Evolutionary conservation across 164 flowering plant genomes (phyloP), one percentile per base, ranked within the genome.

Genomic region (Nymphaea colorata): DNA sequence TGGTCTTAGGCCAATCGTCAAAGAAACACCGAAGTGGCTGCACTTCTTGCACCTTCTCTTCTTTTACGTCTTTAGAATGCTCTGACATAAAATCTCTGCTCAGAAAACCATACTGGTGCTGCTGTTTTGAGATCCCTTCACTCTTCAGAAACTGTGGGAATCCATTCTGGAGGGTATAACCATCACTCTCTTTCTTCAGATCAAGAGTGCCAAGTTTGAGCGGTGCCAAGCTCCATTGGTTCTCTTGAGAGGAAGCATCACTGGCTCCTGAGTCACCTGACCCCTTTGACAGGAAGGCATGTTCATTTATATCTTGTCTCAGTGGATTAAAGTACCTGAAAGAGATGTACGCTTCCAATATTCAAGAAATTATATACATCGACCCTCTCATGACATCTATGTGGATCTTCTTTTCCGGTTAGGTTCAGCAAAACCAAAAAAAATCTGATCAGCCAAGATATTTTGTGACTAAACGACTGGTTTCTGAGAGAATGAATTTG

Each of bases 1-100:
- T 63, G 74, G 55, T 72, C 70, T 78, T 82, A 3, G 68, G 72
- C 80, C 80, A 79, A 8, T 82, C 85, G 3, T 73, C 75, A 65
- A 83, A 78, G 75, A 83, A 81, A 47, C 76, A 82, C 71, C 72
- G 78, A 0, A 79, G 71, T 4, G 79, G 79, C 63, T 78, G 78
- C 62, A 73, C 66, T 41, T 76, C 81, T 42, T 69, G 64, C 44
- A 79, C 74, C 64, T 70, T 73, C 61, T 71, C 76, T 15, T 12
- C 43, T 16, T 75, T 80, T 44, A 44, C 44, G 12, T 12, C 12
- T 47, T 47, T 12, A 17, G 70, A 47, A n/a, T 68, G 73, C 16
- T 66, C 66, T 41, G 68, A 14, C 65, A 78, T 83, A 68, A 83
- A 76, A 67, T 81, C 84, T 36, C 79, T 64, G 12, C 83, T 83